Conservation (phyloP, 495 filamentous ascomycete species). For the Penicillium arizonense region DNA sequence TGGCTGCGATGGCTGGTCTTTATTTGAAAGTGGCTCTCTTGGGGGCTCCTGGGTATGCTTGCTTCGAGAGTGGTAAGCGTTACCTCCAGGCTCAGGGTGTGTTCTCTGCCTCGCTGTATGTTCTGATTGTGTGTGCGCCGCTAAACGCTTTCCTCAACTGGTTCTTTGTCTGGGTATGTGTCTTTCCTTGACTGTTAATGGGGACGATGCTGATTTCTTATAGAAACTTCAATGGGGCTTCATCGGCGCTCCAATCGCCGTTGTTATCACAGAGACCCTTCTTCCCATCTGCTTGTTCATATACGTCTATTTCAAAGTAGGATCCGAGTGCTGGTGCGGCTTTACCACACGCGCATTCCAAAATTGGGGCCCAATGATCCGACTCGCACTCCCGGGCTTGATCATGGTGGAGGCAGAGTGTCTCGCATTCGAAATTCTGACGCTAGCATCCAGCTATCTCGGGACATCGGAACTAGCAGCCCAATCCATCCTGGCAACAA, state of each 20-base stretch:
- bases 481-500: constrained; percentile 62
- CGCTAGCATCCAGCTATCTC: constrained; percentile 68
- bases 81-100: constrained; percentile 74
- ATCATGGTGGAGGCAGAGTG: constrained; percentile 92
- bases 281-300: constrained; percentile 71
- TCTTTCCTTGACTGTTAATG: neutral
- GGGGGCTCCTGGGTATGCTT: constrained; percentile 68
- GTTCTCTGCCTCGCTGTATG: constrained; percentile 65
- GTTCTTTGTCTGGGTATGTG: constrained; percentile 67
- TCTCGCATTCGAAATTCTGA: constrained; percentile 80
- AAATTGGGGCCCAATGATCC: constrained; percentile 88
- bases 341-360: constrained; percentile 64
- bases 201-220: constrained; percentile 4
- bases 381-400: constrained; percentile 79
- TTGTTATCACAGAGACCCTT: constrained; percentile 78
- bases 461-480: constrained; percentile 68
- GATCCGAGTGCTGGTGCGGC: constrained; percentile 75
- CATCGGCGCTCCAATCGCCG: constrained; percentile 79
- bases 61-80: constrained; percentile 70
- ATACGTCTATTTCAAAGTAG: constrained; percentile 61
- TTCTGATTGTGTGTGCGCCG: constrained; percentile 67
- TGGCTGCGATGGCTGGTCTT: constrained; percentile 60
- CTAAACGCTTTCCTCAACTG: constrained; percentile 73
- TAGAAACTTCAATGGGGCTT: constrained; percentile 74
- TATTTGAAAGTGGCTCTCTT: constrained; percentile 66